Evolutionary conservation across 345 rosid species (phyloP).

Genomic region (Crucihimalaya himalaica): DNA sequence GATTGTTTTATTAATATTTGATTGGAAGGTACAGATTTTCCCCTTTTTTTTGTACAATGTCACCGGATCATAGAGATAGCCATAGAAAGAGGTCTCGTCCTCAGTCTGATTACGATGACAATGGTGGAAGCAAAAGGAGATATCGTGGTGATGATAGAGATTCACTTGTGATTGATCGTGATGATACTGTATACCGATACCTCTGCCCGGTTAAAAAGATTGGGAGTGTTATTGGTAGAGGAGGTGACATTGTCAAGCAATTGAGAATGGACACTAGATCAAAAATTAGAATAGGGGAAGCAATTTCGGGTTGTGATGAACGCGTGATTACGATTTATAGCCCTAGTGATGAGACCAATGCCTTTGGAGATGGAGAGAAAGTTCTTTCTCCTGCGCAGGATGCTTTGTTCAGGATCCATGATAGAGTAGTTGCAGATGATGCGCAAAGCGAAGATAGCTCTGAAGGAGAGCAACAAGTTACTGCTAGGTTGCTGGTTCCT

Average conservation of each 20-base stretch:
- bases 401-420: constrained; percentile 87
- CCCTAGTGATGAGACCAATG: constrained; percentile 81
- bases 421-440: constrained; percentile 75
- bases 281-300: constrained; percentile 84
- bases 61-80: constrained; percentile 87
- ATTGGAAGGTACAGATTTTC: constrained; percentile 29
- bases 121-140: constrained; percentile 70
- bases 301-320: constrained; percentile 76
- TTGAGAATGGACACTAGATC: constrained; percentile 79
- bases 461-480: constrained; percentile 59
- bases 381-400: constrained; percentile 85
- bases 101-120: constrained; percentile 65
- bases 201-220: constrained; percentile 82
- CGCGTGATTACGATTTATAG: constrained; percentile 94
- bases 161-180: constrained; percentile 54
- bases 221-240: constrained; percentile 93
- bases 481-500: constrained; percentile 84
- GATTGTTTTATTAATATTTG: constrained; percentile 8
- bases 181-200: constrained; percentile 85
- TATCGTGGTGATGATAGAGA: constrained; percentile 75
- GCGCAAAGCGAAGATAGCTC: constrained; percentile 61
- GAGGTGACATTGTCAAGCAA: constrained; percentile 96
- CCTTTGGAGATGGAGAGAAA: constrained; percentile 54
- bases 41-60: constrained; percentile 15
- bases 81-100: constrained; percentile 77